Conservation (phyloP, 169 alveolate species). For the Cryptosporidium sp. region DNA sequence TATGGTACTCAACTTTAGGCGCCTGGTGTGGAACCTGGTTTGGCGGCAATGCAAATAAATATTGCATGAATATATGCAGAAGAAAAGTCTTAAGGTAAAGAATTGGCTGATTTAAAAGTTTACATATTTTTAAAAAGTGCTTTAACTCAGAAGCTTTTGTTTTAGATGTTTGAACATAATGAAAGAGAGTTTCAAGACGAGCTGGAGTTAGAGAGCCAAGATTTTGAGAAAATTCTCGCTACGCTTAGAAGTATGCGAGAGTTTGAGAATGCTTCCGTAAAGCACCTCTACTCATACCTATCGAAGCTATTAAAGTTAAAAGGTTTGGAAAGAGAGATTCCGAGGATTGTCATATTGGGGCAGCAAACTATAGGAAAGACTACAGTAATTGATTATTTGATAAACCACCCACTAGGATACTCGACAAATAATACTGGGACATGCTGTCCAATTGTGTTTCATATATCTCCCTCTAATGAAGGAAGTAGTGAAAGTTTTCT, state of each 20-base stretch:
- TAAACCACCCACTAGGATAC: conserved; percentile 93
- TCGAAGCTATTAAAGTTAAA: conserved; percentile 87
- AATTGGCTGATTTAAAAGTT: too few relatives aligned
- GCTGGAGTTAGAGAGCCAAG: neutral
- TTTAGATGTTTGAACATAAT: neutral
- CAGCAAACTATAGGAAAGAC: conserved; percentile 93
- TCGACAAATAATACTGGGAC: conserved; percentile 91
- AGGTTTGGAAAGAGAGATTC: conserved; percentile 89
- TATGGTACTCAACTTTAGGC: neutral
- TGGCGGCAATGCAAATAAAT: neutral
- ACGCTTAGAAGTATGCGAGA: neutral
- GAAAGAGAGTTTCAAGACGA: neutral
- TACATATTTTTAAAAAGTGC: too few relatives aligned
- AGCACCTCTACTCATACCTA: conserved; percentile 82
- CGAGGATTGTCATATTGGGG: conserved; percentile 90
- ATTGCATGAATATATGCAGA: conserved; percentile 4
- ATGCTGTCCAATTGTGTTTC: conserved; percentile 87
- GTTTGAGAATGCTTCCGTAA: neutral
- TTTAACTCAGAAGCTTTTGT: too few relatives aligned
- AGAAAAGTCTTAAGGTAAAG: neutral
- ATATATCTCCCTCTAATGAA: neutral
- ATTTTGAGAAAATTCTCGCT: neutral
- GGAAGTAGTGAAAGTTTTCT: neutral
- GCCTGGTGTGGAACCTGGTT: neutral
- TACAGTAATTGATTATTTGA: conserved; percentile 88